phyloP scores from a whole-genome alignment of 305 asterid species.

The Solanum hybrid region DNA sequence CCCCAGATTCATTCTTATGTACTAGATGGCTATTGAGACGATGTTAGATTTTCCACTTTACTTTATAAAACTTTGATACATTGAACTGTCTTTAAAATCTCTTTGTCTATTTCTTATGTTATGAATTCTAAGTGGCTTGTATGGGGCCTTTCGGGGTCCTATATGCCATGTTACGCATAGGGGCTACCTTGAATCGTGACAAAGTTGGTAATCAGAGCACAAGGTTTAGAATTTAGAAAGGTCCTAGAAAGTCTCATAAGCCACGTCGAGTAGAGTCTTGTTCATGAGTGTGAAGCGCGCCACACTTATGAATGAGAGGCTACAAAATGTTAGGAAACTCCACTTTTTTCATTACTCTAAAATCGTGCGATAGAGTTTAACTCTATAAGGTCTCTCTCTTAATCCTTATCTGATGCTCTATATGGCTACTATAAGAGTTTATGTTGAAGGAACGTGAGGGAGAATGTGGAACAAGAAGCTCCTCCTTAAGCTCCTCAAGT shows the following conservation, averaged over 20 bases:
- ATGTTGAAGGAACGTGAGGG: not conserved
- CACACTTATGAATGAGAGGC: not conserved
- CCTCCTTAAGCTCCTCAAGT: not conserved
- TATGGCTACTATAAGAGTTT: not conserved
- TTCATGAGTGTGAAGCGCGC: not conserved
- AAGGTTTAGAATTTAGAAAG: not conserved
- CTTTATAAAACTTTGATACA: not conserved
- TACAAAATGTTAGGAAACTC: not conserved
- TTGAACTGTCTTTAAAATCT: not conserved
- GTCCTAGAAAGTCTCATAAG: not conserved
- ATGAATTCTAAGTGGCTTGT: not conserved
- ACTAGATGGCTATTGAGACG: not conserved
- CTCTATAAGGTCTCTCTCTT: not conserved
- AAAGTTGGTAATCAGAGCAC: not conserved
- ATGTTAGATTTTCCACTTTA: not conserved
- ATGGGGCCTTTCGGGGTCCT: not conserved
- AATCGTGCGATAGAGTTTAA: not conserved
- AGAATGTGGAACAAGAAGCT: not conserved
- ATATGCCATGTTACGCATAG: not conserved
- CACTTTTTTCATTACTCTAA: not conserved
- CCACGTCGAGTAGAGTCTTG: not conserved
- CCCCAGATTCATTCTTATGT: not conserved
- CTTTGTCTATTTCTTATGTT: not conserved
- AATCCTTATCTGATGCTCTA: not conserved
- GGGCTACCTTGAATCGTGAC: not conserved